A percentile compares a stretch with the other conserved stretches of the same genome.
phyloP scores from a whole-genome alignment of 306 rosid genomes.

The Aeschynomene evenia region DNA sequence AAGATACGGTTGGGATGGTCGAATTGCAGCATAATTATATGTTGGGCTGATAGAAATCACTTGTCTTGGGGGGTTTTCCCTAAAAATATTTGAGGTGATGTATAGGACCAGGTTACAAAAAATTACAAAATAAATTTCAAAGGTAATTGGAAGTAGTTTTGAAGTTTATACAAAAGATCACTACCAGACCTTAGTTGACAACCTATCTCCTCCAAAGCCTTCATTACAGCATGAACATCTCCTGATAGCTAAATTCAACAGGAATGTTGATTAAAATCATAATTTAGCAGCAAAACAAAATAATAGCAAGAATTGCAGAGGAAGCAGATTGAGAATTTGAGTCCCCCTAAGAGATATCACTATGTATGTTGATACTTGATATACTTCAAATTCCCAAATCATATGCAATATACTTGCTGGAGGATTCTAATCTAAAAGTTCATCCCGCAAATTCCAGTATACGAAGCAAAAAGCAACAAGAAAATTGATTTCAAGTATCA shows the following conservation, averaged over 20 bases:
- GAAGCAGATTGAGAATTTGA: not conserved
- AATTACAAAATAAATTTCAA: conserved; percentile 25
- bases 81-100: conserved; percentile 22
- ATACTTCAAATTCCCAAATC: conserved; percentile 10
- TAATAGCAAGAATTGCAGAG: not conserved
- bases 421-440: not conserved
- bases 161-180: conserved; percentile 20
- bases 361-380: not conserved
- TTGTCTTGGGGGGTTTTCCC: conserved; percentile 91
- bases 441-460: not conserved
- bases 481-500: not conserved
- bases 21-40: conserved; percentile 64
- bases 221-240: conserved; percentile 72
- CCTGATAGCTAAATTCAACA: conserved; percentile 74
- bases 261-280: conserved; percentile 1
- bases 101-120: conserved; percentile 19
- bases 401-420: not conserved
- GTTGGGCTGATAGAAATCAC: conserved; percentile 92
- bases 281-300: conserved; percentile 5
- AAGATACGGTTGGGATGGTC: conserved; percentile 63
- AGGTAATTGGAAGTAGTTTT: conserved; percentile 8
- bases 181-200: conserved; percentile 72
- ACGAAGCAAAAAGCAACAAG: not conserved
- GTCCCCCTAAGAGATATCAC: not conserved
- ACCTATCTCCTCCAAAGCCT: conserved; percentile 88